Evolutionary conservation across 2,329 filamentous ascomycete species (phyloP).

Genomic region (Verticillium albo-atrum): DNA sequence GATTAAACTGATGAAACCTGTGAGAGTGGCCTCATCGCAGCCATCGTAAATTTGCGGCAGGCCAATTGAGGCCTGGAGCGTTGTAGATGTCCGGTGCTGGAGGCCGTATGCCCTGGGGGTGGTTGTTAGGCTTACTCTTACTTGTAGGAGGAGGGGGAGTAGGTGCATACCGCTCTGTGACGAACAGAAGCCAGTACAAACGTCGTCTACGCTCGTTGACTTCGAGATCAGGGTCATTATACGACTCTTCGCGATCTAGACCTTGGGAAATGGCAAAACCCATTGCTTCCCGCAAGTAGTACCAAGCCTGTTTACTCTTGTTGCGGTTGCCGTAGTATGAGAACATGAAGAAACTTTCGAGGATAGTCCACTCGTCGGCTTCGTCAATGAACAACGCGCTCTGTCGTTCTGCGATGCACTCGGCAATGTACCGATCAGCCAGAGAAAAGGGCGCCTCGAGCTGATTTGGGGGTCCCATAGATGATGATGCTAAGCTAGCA

Average conservation of each 20-base stretch:
- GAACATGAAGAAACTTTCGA: slow-evolving; percentile 24
- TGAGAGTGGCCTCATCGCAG: slow-evolving; percentile 13
- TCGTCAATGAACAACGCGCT: slow-evolving; percentile 10
- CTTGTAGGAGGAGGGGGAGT: background rate
- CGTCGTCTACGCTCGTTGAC: slow-evolving; percentile 10
- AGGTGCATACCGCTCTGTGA: slow-evolving; percentile 13
- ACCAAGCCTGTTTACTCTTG: slow-evolving; percentile 21
- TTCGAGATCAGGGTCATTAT: slow-evolving; percentile 5
- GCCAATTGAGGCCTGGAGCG: slow-evolving; percentile 12
- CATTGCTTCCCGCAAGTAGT: slow-evolving; percentile 21
- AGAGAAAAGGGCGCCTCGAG: slow-evolving; percentile 2
- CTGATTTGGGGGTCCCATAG: too few species aligned
- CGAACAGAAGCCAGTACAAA: slow-evolving; percentile 17
- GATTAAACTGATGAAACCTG: slow-evolving; percentile 13
- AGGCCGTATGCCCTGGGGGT: slow-evolving; percentile 14
- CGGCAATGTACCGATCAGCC: slow-evolving; percentile 9
- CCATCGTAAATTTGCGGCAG: slow-evolving; percentile 13
- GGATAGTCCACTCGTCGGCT: slow-evolving; percentile 15
- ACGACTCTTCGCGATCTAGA: slow-evolving; percentile 11
- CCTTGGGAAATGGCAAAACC: slow-evolving; percentile 13
- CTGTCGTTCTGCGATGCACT: slow-evolving; percentile 11
- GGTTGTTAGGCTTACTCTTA: background rate
- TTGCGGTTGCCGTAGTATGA: slow-evolving; percentile 24
- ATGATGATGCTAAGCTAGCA: too few species aligned
- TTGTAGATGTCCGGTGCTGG: slow-evolving; percentile 11